Evolutionary conservation across 805 yeast species (phyloP), one percentile per base, ranked within the genome.

Genomic region (Barnettozyma vustinii): DNA sequence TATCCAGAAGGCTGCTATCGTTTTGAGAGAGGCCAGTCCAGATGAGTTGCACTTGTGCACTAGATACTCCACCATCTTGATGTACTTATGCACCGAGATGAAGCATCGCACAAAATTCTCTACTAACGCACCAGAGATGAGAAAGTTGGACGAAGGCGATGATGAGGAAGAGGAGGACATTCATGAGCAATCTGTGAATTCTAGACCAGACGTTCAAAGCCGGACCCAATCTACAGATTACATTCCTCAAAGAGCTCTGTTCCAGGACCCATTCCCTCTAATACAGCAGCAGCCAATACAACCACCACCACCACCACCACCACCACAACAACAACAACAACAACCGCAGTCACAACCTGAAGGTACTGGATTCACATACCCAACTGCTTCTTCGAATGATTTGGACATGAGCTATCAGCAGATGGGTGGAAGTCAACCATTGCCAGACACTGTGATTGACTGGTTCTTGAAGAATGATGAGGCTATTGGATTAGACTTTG

Each of bases 41-140:
- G 97, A 90, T 66, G 95, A 88, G 54, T 70, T 90, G 37, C 97
- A 90, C 68, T 70, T 90, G 30, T 84, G 95, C 62, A 80, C 87
- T 0, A 69, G 95, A 44, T 88, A 88, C 60, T 82, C 90, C 12
- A 84, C 87, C 13, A 84, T 86, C 45, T 67, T 88, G 57, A 75
- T 85, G 81, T 87, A 81, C 57, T 69, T 88, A 40, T 85, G 89
- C 53, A 79, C 87, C 3, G 89, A 87, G 61, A 80, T 86, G 81
- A 83, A 79, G 58, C 70, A 77, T 15, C 71, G 74, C 23, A 60
- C 71, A 9, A 71, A 59, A 44, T 18, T 56, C 20, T 49, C 61
- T 8, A 55, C 56, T 19, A 58, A 65, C 25, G 63, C 62, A 19
- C 67, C 66, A 42, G 51, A 50, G 20, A 56, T 59, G 25, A 56